These are phyloP conservation scores for Fusarium nodosum DNA, from an alignment of 2,329 filamentous ascomycete genomes.

Conservation along the genomic window DNA sequence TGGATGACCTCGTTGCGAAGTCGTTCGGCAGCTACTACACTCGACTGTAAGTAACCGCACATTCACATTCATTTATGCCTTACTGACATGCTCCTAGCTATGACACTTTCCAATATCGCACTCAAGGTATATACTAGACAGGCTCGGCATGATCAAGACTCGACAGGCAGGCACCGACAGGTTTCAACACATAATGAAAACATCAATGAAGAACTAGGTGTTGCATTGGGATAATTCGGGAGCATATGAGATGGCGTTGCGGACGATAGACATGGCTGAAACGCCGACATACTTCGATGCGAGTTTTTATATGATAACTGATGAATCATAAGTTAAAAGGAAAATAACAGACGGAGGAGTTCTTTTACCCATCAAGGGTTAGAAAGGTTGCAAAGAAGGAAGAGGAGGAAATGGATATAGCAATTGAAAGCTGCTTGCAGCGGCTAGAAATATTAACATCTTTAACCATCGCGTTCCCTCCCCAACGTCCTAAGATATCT, in stretches of 20 bases:
- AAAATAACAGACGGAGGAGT: not conserved
- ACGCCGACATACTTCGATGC: conserved; percentile 28
- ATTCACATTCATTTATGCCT: not conserved
- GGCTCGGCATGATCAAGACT: conserved; percentile 13
- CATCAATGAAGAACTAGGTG: conserved; percentile 20
- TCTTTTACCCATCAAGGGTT: conserved; percentile 8
- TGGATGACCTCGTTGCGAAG: conserved; percentile 85
- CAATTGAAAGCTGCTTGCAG: not conserved
- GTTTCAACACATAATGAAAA: conserved; percentile 26
- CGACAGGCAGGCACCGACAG: conserved; percentile 17
- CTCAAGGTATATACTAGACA: conserved; percentile 83
- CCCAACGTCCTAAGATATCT: not conserved
- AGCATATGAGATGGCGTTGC: conserved; percentile 49
- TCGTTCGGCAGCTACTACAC: conserved; percentile 90
- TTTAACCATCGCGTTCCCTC: not conserved
- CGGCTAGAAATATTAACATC: not conserved
- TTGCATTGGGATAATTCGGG: conserved; percentile 41
- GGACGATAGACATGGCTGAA: conserved; percentile 47
- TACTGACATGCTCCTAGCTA: conserved; percentile 66
- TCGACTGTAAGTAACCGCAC: conserved; percentile 73
- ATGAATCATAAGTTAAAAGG: conserved; percentile 22
- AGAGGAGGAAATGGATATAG: conserved; percentile 11
- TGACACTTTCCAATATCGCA: conserved; percentile 89
- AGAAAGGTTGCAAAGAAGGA: conserved; percentile 5
- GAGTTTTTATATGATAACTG: conserved; percentile 33